Conservation (phyloP, 257 asterid genomes). For the Lantana camara region DNA sequence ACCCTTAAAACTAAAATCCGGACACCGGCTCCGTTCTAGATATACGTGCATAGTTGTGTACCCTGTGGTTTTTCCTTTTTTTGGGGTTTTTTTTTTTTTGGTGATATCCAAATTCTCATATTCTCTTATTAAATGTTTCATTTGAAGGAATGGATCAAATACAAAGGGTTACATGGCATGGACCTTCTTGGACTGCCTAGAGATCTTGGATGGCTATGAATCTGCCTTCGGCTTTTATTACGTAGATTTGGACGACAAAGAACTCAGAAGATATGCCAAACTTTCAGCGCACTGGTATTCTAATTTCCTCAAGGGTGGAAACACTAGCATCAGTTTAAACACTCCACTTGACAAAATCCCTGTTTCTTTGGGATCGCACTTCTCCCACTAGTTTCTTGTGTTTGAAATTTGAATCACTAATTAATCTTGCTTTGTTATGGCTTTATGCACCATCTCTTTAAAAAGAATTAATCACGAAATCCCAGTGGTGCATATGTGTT, state of each 20-base stretch:
- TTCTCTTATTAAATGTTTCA: background rate
- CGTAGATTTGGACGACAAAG: constrained; percentile 46
- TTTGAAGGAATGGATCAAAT: constrained; percentile 45
- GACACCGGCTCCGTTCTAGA: too few species aligned
- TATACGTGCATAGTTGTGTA: too few species aligned
- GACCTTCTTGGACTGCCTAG: constrained; percentile 48
- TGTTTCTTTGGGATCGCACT: background rate
- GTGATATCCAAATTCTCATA: background rate
- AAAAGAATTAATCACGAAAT: too few species aligned
- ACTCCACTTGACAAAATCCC: background rate
- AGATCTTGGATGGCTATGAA: constrained; percentile 39
- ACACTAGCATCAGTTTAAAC: background rate
- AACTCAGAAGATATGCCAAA: constrained; percentile 42
- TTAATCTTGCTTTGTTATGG: background rate
- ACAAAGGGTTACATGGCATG: constrained; percentile 41
- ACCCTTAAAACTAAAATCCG: background rate
- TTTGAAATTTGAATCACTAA: too few species aligned
- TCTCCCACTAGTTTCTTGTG: background rate
- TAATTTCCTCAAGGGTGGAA: constrained; percentile 33
- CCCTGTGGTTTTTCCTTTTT: too few species aligned
- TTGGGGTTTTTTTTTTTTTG: background rate
- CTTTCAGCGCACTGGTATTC: constrained; percentile 41
- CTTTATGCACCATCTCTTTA: too few species aligned
- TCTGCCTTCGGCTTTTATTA: constrained; percentile 41
- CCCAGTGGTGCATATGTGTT: too few species aligned